Conservation (phyloP, 2,329 filamentous ascomycete genomes). For the Lachnellula suecica region DNA sequence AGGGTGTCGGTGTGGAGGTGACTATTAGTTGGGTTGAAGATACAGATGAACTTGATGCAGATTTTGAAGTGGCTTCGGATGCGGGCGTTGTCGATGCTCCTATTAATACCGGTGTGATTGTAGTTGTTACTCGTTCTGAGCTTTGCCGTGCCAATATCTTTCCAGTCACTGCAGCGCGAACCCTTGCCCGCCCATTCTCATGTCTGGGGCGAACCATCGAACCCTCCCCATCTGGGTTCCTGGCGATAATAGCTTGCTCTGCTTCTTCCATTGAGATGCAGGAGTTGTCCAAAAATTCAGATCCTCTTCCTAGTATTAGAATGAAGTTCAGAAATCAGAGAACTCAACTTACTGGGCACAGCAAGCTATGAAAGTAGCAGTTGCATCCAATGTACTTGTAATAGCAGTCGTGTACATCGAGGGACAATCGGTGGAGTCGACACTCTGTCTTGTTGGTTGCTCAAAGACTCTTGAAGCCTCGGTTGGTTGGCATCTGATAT, state of each 20-base stretch:
- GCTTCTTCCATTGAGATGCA: not conserved
- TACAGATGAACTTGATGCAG: not conserved
- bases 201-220: too few relatives aligned
- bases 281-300: not conserved
- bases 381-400: constrained; percentile 7
- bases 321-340: not conserved
- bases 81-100: not conserved
- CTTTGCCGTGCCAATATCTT: not conserved
- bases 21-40: not conserved
- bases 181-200: too few relatives aligned
- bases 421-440: constrained; percentile 13
- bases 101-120: not conserved
- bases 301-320: constrained; percentile 8
- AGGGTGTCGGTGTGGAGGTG: not conserved
- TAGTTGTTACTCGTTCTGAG: not conserved
- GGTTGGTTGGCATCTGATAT: not conserved
- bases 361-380: constrained; percentile 11
- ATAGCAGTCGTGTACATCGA: constrained; percentile 12
- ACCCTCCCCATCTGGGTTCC: not conserved
- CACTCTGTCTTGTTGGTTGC: constrained; percentile 2
- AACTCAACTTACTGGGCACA: constrained; percentile 16
- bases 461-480: not conserved
- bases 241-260: not conserved
- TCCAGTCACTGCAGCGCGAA: not conserved
- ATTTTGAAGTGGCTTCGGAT: not conserved